phyloP scores from a whole-genome alignment of 1,284 basidiomycete genomes.

The Agroathelia rolfsii region DNA sequence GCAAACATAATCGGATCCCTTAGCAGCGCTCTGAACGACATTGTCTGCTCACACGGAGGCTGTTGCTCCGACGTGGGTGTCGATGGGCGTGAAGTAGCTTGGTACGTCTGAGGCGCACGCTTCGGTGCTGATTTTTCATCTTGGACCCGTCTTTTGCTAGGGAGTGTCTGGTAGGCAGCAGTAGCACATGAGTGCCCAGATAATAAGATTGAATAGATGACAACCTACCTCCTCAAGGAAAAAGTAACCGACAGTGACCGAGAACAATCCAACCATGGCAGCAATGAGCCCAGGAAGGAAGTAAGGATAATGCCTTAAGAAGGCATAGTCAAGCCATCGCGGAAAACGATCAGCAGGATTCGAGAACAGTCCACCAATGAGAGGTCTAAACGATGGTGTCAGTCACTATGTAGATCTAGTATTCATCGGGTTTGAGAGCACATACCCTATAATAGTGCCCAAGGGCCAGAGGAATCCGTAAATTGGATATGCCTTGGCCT shows the following conservation, averaged over 20 bases:
- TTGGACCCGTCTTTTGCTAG: constrained; percentile 31
- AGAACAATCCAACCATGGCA: constrained; percentile 28
- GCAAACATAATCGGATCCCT: constrained; percentile 42
- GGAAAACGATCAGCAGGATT: constrained; percentile 47
- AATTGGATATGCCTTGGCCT: constrained; percentile 16
- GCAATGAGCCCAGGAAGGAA: constrained; percentile 48
- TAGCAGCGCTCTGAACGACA: constrained; percentile 31
- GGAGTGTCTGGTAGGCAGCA: constrained; percentile 42
- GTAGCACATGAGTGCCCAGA: constrained; percentile 1
- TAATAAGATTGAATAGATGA: constrained; percentile 1
- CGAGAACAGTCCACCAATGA: constrained; percentile 53
- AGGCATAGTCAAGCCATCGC: constrained; percentile 28
- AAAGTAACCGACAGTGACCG: constrained; percentile 32
- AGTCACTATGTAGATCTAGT: too few relatives aligned
- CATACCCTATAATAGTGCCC: constrained; percentile 13
- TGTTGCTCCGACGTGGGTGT: too few relatives aligned
- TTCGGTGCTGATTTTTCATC: too few relatives aligned
- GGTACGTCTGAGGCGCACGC: too few relatives aligned
- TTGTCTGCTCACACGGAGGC: too few relatives aligned
- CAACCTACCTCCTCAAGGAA: constrained; percentile 44
- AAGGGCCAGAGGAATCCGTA: constrained; percentile 14
- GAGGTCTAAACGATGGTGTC: constrained; percentile 30
- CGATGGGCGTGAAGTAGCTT: too few relatives aligned
- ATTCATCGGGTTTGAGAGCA: too few relatives aligned
- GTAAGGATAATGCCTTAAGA: constrained; percentile 45